These are phyloP conservation scores for Eremomyces bilateralis DNA, from an alignment of 495 filamentous ascomycete genomes.

Conservation along the genomic window DNA sequence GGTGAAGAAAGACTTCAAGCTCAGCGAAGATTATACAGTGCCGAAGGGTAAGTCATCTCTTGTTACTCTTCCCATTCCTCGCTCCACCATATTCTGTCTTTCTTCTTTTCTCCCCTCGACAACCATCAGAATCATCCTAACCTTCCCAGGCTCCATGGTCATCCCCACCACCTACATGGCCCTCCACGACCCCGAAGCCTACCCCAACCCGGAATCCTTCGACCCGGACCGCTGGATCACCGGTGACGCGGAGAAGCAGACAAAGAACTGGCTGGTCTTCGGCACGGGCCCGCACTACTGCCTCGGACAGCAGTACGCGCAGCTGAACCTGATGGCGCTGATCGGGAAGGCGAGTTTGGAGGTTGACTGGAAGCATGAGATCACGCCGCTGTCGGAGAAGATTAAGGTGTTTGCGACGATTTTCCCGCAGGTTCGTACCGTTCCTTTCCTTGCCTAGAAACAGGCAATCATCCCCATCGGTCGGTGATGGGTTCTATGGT, in stretches of 20 bases:
- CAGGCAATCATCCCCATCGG: neutral
- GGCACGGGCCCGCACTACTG: slow-evolving; percentile 95
- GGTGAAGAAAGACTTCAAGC: slow-evolving; percentile 87
- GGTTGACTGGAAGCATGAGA: slow-evolving; percentile 76
- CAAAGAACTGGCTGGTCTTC: slow-evolving; percentile 96
- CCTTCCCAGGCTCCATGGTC: slow-evolving; percentile 52
- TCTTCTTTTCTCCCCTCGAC: neutral
- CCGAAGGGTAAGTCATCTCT: slow-evolving; percentile 49
- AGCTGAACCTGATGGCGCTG: slow-evolving; percentile 71
- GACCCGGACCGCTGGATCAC: slow-evolving; percentile 85
- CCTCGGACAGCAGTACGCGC: slow-evolving; percentile 85
- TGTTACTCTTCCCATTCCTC: too few species aligned
- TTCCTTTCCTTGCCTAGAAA: neutral
- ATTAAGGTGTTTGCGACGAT: slow-evolving; percentile 98
- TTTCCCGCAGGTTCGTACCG: slow-evolving; percentile 73
- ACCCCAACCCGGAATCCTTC: slow-evolving; percentile 70
- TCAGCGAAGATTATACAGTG: slow-evolving; percentile 69
- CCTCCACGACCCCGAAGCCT: slow-evolving; percentile 82
- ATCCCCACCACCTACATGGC: slow-evolving; percentile 79
- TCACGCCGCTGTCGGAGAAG: slow-evolving; percentile 63
- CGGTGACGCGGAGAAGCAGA: slow-evolving; percentile 73
- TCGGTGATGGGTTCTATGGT: neutral
- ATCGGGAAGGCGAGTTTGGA: slow-evolving; percentile 84
- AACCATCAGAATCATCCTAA: neutral
- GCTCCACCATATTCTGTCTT: neutral